Evolutionary conservation across 2,329 filamentous ascomycete species (phyloP).

Genomic region (Ophiostoma sp.): DNA sequence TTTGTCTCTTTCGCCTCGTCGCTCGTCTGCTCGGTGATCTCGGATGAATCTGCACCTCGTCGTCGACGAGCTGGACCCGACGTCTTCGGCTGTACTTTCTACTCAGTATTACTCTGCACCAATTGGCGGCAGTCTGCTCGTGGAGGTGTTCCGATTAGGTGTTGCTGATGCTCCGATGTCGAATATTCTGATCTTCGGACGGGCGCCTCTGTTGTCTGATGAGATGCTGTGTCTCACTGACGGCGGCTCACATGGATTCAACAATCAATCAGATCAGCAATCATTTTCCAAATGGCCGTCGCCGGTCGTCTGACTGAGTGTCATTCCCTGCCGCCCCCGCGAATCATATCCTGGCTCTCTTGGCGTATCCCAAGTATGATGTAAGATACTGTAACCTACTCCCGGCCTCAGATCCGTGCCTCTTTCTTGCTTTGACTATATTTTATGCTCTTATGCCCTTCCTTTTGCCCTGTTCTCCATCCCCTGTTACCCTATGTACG

Average conservation of each 20-base stretch:
- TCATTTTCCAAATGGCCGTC: neutral
- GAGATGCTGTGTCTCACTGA: neutral
- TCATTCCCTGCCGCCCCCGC: conserved; percentile 1
- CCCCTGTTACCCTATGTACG: neutral
- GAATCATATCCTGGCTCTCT: neutral
- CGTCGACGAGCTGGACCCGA: neutral
- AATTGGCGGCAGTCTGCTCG: neutral
- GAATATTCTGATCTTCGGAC: neutral
- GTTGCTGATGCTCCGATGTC: neutral
- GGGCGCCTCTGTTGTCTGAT: neutral
- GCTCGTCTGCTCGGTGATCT: neutral
- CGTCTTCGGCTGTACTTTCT: neutral
- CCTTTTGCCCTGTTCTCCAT: too few species aligned
- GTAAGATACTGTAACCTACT: too few species aligned
- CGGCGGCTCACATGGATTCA: neutral
- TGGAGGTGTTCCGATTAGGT: neutral
- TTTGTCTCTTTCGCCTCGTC: neutral
- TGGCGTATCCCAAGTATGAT: neutral
- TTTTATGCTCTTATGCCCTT: too few species aligned
- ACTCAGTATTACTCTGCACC: too few species aligned
- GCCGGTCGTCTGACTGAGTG: neutral
- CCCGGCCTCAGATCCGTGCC: neutral
- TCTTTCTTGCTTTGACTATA: too few species aligned
- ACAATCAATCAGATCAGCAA: neutral
- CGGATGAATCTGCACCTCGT: neutral